Evolutionary conservation across 768 basidiomycete species (phyloP), one percentile per base, ranked within the genome.

Genomic region (Clavulina sp.): DNA sequence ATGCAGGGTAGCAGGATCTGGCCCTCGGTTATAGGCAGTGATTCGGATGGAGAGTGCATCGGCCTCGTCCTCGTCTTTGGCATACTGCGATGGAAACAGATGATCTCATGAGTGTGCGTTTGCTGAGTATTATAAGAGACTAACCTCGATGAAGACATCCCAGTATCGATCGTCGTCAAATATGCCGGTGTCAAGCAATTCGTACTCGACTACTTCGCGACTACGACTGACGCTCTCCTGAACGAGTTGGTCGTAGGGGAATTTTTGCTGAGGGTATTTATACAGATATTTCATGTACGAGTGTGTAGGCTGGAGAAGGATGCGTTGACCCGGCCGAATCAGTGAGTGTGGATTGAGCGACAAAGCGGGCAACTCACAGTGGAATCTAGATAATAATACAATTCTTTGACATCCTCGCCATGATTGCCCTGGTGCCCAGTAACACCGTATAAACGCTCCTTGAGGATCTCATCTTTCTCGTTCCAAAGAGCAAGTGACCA

Each of bases 241-340:
- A 9, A 95, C 83, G 50, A 99, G 77, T 55, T 93, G 77, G 61
- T 97, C 92, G 65, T 99, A 99, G 1, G 95, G 95, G 65, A 75
- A 99, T 31, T 73, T 70, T 59, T 78, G 72, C 64, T 99, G 95
- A 9, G 95, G 92, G 59, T 99, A 99, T 65, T 99, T 99, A 77
- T 99, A 99, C 52, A 96, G 69, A 66, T 87, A 96, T 65, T 99
- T 99, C 95, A 99, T 97, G 74, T 97, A 99, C 4, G 92, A 95
- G 61, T 99, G 95, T 1, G 95, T 96, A 33, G 95, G 95, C 43
- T 46, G 24, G 36, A 38, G 13, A 38, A 38, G 1, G 21, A 21
- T 38, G 36, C 36, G 36, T 13, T 21, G 13, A 46, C n/a, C n/a
- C n/a, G n/a, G n/a, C n/a, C n/a, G n/a, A n/a, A n/a, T n/a, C n/a